Evolutionary conservation across 2,329 filamentous ascomycete species (phyloP), one percentile per base, ranked within the genome.

Genomic region (Pseudogymnoascus pannorum): DNA sequence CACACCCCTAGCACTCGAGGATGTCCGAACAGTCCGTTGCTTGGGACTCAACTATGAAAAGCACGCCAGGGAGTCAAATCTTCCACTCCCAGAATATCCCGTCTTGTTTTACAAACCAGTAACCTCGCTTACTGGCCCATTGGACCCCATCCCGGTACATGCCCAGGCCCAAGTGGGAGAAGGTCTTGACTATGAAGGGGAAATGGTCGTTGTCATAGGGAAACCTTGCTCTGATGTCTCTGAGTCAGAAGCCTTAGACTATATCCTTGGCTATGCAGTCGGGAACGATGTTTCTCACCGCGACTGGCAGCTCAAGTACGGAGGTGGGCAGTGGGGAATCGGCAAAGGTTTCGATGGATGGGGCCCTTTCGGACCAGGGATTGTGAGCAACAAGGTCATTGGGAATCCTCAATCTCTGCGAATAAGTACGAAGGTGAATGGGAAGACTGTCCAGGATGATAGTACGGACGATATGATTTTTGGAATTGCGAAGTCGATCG

Each of bases 211-310:
- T 36, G 78, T 92, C 7, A 90, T 92, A 64, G 87, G 87, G 22
- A 87, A 86, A 72, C 76, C 81, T 63, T 87, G 85, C 63, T 74
- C 77, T 44, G 80, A 91, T 69, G 85, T 92, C 11, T 72, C 83
- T 1, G 86, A 89, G 73, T 77, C 78, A 1, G 73, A 82, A 20
- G 89, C 89, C 0, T 76, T 92, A n/a, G 76, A 86, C 59, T 86
- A 89, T 68, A 87, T 92, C 2, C 77, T 91, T 1, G 89, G 89
- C 4, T 92, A 92, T 70, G 79, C 85, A 2, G 81, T 89, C 33
- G 87, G 88, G 60, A 89, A 93, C 73, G 89, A 93, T 71, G 82
- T 93, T n/a, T 90, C 86, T 9, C 88, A 91, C 74, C 84, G 89
- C 40, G 87, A 90, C 66, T 92, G 87, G 86, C 87, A 91, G 74